Conservation (phyloP, 2,329 filamentous ascomycete species). For the Ophiostoma sp. region DNA sequence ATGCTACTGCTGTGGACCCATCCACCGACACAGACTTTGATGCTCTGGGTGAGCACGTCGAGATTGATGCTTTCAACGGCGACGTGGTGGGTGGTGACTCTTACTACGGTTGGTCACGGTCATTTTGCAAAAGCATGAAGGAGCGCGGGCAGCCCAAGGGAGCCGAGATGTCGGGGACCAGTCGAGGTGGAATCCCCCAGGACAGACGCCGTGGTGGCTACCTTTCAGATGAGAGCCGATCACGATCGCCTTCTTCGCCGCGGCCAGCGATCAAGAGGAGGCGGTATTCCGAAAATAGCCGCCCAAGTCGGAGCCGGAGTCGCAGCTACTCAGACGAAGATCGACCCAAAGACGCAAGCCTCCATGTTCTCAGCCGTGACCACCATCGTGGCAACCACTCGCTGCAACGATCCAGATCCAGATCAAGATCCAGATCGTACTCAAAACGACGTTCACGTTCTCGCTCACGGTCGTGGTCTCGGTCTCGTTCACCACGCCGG, state of each 20-base stretch:
- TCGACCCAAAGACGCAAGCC: background rate
- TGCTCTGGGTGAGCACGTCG: slow-evolving; percentile 64
- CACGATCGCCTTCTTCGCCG: background rate
- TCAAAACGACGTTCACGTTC: background rate
- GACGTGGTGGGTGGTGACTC: slow-evolving; percentile 62
- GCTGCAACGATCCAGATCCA: background rate
- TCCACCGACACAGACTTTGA: slow-evolving; percentile 60
- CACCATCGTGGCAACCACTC: background rate
- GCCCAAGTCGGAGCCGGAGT: background rate
- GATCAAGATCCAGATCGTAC: background rate
- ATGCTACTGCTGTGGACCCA: slow-evolving; percentile 38
- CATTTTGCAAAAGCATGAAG: slow-evolving; percentile 79
- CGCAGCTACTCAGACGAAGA: background rate
- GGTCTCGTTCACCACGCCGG: background rate
- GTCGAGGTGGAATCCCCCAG: background rate
- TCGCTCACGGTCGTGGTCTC: background rate
- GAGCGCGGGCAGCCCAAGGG: slow-evolving; percentile 33
- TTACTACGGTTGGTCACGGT: slow-evolving; percentile 82
- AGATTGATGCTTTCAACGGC: slow-evolving; percentile 60
- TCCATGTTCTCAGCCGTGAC: background rate
- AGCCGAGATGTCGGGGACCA: background rate
- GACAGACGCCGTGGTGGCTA: background rate
- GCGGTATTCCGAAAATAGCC: background rate
- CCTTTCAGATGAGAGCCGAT: background rate
- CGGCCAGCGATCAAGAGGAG: background rate